phyloP scores from a whole-genome alignment of 176 grass and related monocot genomes.

The Carex littledalei region DNA sequence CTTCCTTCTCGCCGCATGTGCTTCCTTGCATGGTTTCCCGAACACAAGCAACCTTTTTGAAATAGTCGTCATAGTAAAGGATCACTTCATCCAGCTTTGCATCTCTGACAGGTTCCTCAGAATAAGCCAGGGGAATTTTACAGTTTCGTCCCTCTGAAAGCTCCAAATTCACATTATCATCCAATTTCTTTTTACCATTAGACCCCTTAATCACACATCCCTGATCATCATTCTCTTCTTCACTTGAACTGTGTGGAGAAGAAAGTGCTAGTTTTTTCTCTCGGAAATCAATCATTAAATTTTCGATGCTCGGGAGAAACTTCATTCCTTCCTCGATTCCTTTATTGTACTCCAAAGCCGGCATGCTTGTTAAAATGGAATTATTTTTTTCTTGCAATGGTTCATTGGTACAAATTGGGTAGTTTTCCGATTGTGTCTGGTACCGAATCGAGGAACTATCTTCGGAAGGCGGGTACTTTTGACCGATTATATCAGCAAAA shows the following conservation, averaged over 20 bases:
- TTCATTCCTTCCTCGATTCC: conserved; percentile 28
- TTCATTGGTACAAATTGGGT: not conserved
- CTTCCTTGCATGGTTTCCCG: not conserved
- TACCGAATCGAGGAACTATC: too few species aligned
- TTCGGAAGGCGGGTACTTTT: conserved; percentile 13
- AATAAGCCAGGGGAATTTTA: conserved; percentile 5
- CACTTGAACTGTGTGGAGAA: not conserved
- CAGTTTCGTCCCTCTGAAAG: conserved; percentile 19
- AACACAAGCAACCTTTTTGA: conserved; percentile 5
- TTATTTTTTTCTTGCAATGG: not conserved
- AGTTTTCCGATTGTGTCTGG: not conserved
- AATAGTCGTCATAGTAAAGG: conserved; percentile 11
- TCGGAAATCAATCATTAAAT: conserved; percentile 8
- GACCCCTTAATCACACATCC: not conserved
- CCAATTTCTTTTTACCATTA: not conserved
- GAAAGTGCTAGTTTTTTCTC: not conserved
- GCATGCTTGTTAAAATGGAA: not conserved
- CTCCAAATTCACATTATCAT: not conserved
- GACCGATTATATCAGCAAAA: conserved; percentile 29
- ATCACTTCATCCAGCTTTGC: conserved; percentile 24
- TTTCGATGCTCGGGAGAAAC: conserved; percentile 23
- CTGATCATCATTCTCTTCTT: not conserved
- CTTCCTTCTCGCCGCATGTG: not conserved
- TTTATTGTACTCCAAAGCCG: conserved; percentile 1
- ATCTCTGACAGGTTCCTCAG: conserved; percentile 3